Evolutionary conservation across 306 rosid species (phyloP).

Genomic region (Cucumis sativus): DNA sequence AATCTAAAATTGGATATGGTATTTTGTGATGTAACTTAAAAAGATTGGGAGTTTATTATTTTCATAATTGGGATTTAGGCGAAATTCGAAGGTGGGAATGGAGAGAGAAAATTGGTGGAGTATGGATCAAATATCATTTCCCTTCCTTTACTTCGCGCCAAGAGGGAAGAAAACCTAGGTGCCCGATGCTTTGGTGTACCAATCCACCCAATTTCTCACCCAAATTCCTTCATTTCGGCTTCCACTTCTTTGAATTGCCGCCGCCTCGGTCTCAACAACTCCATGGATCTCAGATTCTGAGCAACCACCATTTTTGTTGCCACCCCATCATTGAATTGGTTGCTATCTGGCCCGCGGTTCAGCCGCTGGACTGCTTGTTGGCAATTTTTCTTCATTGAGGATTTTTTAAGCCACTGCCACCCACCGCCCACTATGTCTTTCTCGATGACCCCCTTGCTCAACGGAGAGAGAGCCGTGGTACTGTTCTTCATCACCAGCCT

Average conservation of each 20-base stretch:
- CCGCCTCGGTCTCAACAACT: neutral
- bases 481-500: slow-evolving; percentile 41
- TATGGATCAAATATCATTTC: neutral
- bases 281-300: neutral
- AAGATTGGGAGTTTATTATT: no score
- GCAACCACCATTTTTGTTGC: neutral
- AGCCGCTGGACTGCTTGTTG: neutral
- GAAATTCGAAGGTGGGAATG: no score
- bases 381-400: neutral
- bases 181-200: neutral
- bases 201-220: neutral
- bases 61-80: neutral
- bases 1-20: no score
- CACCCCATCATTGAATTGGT: neutral
- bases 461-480: slow-evolving; percentile 73
- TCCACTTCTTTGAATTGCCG: neutral
- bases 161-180: neutral
- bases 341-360: neutral
- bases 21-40: no score
- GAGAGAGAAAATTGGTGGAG: neutral
- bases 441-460: slow-evolving; percentile 16
- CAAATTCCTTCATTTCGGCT: no score
- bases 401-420: neutral
- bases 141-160: neutral
- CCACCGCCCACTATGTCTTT: slow-evolving; percentile 22